phyloP scores from a whole-genome alignment of 1,139 yeast species.

The Candida frijolesensis region DNA sequence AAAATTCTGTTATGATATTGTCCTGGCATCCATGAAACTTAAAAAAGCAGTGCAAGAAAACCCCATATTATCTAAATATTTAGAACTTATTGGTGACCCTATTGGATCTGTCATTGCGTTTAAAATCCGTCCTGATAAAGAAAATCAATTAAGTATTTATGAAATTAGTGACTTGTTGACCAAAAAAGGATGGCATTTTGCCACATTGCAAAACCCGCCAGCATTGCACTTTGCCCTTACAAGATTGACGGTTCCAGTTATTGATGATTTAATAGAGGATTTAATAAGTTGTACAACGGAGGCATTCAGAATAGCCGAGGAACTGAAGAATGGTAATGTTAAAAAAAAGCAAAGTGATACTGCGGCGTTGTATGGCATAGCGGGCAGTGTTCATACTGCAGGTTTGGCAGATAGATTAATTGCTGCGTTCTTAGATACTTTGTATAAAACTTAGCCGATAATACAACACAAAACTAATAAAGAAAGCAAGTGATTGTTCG shows the following conservation, averaged over 20 bases:
- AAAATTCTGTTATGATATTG: conserved; percentile 66
- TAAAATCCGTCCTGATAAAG: conserved; percentile 40
- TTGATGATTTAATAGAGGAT: conserved; percentile 62
- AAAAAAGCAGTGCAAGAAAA: conserved; percentile 46
- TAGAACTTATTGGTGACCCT: conserved; percentile 81
- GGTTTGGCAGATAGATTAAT: conserved; percentile 85
- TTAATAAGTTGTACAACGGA: conserved; percentile 52
- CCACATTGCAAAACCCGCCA: conserved; percentile 83
- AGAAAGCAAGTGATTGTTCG: background rate
- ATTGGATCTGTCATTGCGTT: conserved; percentile 80
- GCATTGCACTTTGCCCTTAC: conserved; percentile 92
- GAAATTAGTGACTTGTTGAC: conserved; percentile 71
- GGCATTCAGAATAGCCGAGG: conserved; percentile 33
- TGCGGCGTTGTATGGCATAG: conserved; percentile 92
- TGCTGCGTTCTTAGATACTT: conserved; percentile 75
- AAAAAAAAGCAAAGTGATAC: conserved; percentile 49
- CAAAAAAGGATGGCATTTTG: conserved; percentile 84
- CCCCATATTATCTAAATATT: conserved; percentile 44
- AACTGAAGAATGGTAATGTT: conserved; percentile 30
- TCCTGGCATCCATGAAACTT: conserved; percentile 61
- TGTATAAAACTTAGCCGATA: conserved; percentile 51
- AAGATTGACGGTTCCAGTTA: conserved; percentile 61
- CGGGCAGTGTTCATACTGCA: conserved; percentile 81
- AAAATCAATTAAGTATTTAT: conserved; percentile 59
- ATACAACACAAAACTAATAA: background rate